These are phyloP conservation scores for Pythium brassicae DNA, from an alignment of 352 stramenopile species.

Conservation along the genomic window DNA sequence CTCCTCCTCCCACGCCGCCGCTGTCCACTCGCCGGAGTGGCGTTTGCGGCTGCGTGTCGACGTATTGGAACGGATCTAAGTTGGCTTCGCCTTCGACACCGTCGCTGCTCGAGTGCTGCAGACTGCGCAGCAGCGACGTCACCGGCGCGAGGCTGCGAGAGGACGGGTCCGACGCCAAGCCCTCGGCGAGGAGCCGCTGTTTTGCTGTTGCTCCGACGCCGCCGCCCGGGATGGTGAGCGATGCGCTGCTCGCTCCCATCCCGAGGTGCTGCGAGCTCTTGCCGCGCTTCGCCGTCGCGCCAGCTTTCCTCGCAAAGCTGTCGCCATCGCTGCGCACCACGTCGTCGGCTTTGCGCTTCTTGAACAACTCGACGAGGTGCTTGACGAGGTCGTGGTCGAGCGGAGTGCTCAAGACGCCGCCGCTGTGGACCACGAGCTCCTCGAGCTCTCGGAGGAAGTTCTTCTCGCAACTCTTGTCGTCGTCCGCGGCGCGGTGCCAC, in stretches of 20 bases:
- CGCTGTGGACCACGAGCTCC: slow-evolving; percentile 39
- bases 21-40: slow-evolving; percentile 9
- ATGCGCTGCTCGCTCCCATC: slow-evolving; percentile 8
- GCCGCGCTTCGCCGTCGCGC: slow-evolving; percentile 10
- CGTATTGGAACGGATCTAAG: slow-evolving; percentile 68
- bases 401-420: slow-evolving; percentile 22
- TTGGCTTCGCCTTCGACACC: slow-evolving; percentile 35
- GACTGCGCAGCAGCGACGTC: slow-evolving; percentile 24
- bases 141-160: slow-evolving; percentile 21
- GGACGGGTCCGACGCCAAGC: slow-evolving; percentile 18
- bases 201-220: slow-evolving; percentile 15
- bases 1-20: background rate
- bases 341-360: slow-evolving; percentile 64
- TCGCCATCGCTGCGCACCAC: slow-evolving; percentile 17
- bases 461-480: slow-evolving; percentile 65
- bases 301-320: slow-evolving; percentile 11
- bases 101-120: slow-evolving; percentile 25
- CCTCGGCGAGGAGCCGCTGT: slow-evolving; percentile 41
- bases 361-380: slow-evolving; percentile 70
- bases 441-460: slow-evolving; percentile 68
- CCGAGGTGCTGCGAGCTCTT: slow-evolving; percentile 27
- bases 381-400: slow-evolving; percentile 79
- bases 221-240: slow-evolving; percentile 11
- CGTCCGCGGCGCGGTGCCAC: slow-evolving; percentile 57
- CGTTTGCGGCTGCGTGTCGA: slow-evolving; percentile 35